These are phyloP conservation scores for Cornus florida DNA, from an alignment of 148 eudicot species.

Conservation along the genomic window DNA sequence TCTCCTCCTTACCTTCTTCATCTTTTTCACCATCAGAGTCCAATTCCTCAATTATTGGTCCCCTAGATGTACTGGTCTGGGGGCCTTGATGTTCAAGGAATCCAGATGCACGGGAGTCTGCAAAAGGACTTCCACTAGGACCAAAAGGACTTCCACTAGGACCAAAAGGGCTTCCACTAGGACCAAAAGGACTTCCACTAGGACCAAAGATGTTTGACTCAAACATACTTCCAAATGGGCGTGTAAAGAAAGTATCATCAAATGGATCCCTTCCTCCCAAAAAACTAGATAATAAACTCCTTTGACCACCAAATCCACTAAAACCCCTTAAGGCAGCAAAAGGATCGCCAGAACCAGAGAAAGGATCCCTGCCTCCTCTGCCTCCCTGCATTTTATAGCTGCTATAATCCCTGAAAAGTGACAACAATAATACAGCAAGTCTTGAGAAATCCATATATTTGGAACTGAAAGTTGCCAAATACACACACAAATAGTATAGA, in stretches of 20 bases:
- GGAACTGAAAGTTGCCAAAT: background rate
- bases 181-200: background rate
- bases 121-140: conserved; percentile 8
- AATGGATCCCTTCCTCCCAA: conserved; percentile 92
- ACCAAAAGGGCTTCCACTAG: too few relatives aligned
- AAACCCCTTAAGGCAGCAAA: conserved; percentile 59
- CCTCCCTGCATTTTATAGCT: conserved; percentile 59
- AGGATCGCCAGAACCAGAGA: conserved; percentile 57
- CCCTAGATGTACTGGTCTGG: conserved; percentile 41
- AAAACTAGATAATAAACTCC: conserved; percentile 53
- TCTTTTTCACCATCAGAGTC: conserved; percentile 75
- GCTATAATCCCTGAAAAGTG: conserved; percentile 21
- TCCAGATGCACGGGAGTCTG: conserved; percentile 35
- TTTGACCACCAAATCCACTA: conserved; percentile 61
- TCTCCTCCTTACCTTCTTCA: conserved; percentile 35
- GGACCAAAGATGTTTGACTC: conserved; percentile 54
- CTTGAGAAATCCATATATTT: background rate
- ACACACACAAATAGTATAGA: background rate
- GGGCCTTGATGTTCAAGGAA: conserved; percentile 31
- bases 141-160: background rate
- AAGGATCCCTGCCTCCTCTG: conserved; percentile 48
- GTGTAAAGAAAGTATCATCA: conserved; percentile 82
- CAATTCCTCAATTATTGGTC: conserved; percentile 87
- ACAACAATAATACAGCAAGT: background rate
- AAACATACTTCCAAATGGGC: conserved; percentile 63